These are phyloP conservation scores for Alternaria ventricosa DNA, from an alignment of 2,329 filamentous ascomycete species.

Conservation along the genomic window DNA sequence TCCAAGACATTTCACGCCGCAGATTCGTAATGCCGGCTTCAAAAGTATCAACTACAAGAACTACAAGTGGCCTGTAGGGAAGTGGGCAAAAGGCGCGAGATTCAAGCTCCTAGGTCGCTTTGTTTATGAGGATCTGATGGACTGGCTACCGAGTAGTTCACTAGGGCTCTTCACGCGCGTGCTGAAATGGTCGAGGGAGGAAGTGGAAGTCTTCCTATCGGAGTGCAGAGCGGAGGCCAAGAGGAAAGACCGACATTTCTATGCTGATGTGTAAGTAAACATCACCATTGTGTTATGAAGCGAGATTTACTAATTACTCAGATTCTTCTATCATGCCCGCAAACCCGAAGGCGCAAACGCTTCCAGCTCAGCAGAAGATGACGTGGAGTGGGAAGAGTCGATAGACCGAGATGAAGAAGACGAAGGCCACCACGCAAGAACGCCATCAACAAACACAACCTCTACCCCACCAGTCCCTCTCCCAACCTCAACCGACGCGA, in stretches of 20 bases:
- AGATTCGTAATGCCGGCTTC: constrained; percentile 35
- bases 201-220: constrained; percentile 37
- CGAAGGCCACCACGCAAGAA: not conserved
- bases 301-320: constrained; percentile 9
- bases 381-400: constrained; percentile 27
- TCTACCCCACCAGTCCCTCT: not conserved
- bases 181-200: constrained; percentile 34
- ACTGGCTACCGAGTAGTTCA: constrained; percentile 34
- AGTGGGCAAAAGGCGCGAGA: constrained; percentile 41
- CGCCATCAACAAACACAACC: not conserved
- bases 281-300: not conserved
- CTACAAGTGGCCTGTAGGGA: constrained; percentile 42
- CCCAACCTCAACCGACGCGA: not conserved
- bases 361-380: constrained; percentile 3
- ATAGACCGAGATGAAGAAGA: constrained; percentile 33
- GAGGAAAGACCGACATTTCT: constrained; percentile 35
- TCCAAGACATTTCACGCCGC: constrained; percentile 47
- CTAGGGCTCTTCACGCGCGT: constrained; percentile 39
- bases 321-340: constrained; percentile 34
- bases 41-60: constrained; percentile 33
- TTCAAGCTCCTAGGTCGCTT: constrained; percentile 37
- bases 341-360: constrained; percentile 20
- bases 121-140: constrained; percentile 35
- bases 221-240: constrained; percentile 36
- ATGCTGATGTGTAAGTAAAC: constrained; percentile 31